Evolutionary conservation across 2,329 filamentous ascomycete genomes (phyloP).

Genomic region (Hymenoscyphus fraxineus): DNA sequence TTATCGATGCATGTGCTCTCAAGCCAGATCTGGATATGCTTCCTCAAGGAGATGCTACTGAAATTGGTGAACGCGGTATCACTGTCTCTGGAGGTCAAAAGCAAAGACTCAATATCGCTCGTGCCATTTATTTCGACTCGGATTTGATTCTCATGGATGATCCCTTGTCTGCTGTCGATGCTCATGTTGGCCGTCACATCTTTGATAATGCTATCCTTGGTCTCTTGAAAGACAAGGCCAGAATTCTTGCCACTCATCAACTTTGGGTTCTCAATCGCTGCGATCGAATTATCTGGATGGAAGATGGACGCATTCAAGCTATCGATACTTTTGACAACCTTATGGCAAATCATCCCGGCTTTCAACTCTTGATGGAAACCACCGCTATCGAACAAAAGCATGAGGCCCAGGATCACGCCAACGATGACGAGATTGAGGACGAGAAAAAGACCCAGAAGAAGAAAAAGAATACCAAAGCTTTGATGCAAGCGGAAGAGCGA

Average conservation of each 20-base stretch:
- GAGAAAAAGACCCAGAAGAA: constrained; percentile 42
- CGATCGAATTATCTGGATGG: constrained; percentile 91
- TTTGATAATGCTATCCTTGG: constrained; percentile 94
- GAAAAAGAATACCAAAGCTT: constrained; percentile 48
- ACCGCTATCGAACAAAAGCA: constrained; percentile 69
- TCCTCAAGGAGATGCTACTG: constrained; percentile 82
- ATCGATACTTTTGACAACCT: constrained; percentile 87
- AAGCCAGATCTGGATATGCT: constrained; percentile 86
- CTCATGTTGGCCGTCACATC: constrained; percentile 69
- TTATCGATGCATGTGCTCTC: constrained; percentile 71
- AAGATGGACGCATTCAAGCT: constrained; percentile 77
- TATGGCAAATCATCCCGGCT: constrained; percentile 73
- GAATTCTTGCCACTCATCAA: constrained; percentile 91
- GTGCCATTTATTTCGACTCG: constrained; percentile 68
- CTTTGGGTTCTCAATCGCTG: constrained; percentile 88
- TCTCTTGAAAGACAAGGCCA: constrained; percentile 80
- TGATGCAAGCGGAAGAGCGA: constrained; percentile 71
- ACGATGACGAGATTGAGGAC: constrained; percentile 45
- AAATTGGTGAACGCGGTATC: constrained; percentile 93
- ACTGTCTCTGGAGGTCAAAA: constrained; percentile 95
- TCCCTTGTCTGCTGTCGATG: constrained; percentile 65
- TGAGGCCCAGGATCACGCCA: constrained; percentile 46
- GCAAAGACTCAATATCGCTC: constrained; percentile 89
- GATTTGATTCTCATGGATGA: constrained; percentile 69
- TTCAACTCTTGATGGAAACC: constrained; percentile 78